These are phyloP conservation scores for Aureobasidium sp. DNA, from an alignment of 2,329 filamentous ascomycete genomes.

Conservation along the genomic window DNA sequence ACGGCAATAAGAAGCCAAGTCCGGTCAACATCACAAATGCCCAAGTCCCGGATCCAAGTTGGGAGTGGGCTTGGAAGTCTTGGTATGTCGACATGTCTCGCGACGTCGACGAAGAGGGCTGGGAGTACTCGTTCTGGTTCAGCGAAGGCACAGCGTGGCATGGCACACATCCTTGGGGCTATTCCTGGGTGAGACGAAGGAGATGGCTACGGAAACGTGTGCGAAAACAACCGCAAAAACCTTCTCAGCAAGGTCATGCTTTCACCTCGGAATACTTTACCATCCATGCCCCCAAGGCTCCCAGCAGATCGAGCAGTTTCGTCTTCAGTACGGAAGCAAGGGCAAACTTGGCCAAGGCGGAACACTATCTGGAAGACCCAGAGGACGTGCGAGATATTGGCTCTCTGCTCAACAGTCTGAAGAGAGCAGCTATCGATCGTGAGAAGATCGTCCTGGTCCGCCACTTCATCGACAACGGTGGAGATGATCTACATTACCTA, in stretches of 20 bases:
- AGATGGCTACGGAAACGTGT: slow-evolving; percentile 79
- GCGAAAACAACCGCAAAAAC: slow-evolving; percentile 42
- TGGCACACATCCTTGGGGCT: slow-evolving; percentile 79
- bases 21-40: slow-evolving; percentile 71
- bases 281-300: slow-evolving; percentile 41
- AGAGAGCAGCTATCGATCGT: slow-evolving; percentile 68
- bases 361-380: slow-evolving; percentile 36
- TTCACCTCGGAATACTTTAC: slow-evolving; percentile 74
- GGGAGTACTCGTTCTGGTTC: slow-evolving; percentile 94
- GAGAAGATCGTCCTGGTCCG: slow-evolving; percentile 82
- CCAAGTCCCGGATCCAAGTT: slow-evolving; percentile 87
- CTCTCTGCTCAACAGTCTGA: slow-evolving; percentile 60
- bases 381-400: slow-evolving; percentile 58
- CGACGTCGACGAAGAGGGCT: slow-evolving; percentile 80
- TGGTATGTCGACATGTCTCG: slow-evolving; percentile 74
- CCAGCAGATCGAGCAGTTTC: slow-evolving; percentile 17
- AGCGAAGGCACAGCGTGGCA: slow-evolving; percentile 59
- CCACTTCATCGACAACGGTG: slow-evolving; percentile 70
- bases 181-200: slow-evolving; percentile 84
- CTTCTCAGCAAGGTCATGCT: slow-evolving; percentile 50
- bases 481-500: slow-evolving; percentile 67
- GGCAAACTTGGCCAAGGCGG: slow-evolving; percentile 23
- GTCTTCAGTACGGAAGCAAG: background rate
- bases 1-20: slow-evolving; percentile 43
- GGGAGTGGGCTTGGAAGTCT: slow-evolving; percentile 75